phyloP scores from a whole-genome alignment of 345 rosid species.

The Cardamine chenopodiifolia region DNA sequence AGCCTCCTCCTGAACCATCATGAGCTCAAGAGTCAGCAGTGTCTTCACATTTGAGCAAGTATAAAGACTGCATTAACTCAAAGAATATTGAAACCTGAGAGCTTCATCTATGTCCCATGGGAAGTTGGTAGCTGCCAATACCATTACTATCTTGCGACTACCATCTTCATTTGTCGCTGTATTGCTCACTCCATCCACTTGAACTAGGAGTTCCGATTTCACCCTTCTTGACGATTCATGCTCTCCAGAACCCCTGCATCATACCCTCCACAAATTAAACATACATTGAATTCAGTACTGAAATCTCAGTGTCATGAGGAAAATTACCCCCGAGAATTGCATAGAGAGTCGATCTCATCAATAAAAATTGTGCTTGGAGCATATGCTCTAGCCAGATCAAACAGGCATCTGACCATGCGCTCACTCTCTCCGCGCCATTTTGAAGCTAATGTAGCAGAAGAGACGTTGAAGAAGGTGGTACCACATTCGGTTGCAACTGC shows the following conservation, averaged over 20 bases:
- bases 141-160: slow-evolving; percentile 96
- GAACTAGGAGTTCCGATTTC: slow-evolving; percentile 98
- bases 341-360: slow-evolving; percentile 96
- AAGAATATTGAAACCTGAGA: slow-evolving; percentile 59
- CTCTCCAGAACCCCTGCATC: slow-evolving; percentile 88
- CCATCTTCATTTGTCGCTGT: slow-evolving; percentile 94
- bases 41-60: not conserved
- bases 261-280: slow-evolving; percentile 9
- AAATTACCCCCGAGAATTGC: slow-evolving; percentile 93
- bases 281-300: not conserved
- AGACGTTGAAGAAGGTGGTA: slow-evolving; percentile 94
- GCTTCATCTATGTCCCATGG: slow-evolving; percentile 99
- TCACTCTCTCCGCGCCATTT: slow-evolving; percentile 99
- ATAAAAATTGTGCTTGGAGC: slow-evolving; percentile 97
- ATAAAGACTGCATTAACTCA: not conserved
- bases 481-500: slow-evolving; percentile 99
- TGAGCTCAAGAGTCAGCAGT: slow-evolving; percentile 10
- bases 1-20: slow-evolving; percentile 81
- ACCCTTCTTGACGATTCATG: slow-evolving; percentile 99
- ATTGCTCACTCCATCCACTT: slow-evolving; percentile 97
- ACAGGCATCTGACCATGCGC: slow-evolving; percentile 95
- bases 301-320: slow-evolving; percentile 8
- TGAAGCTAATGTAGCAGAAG: slow-evolving; percentile 96
- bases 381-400: slow-evolving; percentile 95
- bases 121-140: slow-evolving; percentile 97